Evolutionary conservation across 192 early-diverging fungal species (phyloP), one percentile per base, ranked within the genome.

Genomic region (Coemansia erecta): DNA sequence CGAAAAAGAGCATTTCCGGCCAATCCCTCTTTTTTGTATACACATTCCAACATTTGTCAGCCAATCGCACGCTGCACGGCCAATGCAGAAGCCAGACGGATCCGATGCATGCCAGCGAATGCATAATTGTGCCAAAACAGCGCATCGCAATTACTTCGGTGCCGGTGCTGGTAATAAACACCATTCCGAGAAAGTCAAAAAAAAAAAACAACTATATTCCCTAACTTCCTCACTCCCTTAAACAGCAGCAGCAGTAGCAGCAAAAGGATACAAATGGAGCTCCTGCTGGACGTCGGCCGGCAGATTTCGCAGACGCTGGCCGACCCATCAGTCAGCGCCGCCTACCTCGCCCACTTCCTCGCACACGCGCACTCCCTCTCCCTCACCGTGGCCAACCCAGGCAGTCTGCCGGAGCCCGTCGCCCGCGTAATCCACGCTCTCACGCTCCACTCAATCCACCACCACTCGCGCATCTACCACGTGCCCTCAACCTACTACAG

Each of bases 401-500:
- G 15, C 44, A 54, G 4, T 4, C 26, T 26, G 53, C 71, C 71
- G 0, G 31, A n/a, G 4, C 40, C 41, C 0, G 72, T 73, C 1
- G 31, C 37, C 10, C 61, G 49, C 7, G 77, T 71, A 7, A 19
- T 62, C 1, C 15, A 11, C 2, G 77, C 60, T 0, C 52, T 73
- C 8, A 8, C 53, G 14, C 49, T 14, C 2, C 58, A 68, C 11
- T 18, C 24, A 0, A 21, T 84, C n/a, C 14, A 42, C 8, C 14
- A 47, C 14, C 53, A 72, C 28, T 60, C 73, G 39, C 81, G 86
- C 7, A 85, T 91, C 62, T 88, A 85, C 69, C 80, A 86, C 41
- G 93, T 95, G 8, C 84, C 86, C 33, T 58, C 76, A 14, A 81
- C 85, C 69, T 95, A 92, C 56, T 95, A 95, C 73, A 63, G 73